Percentiles rank a stretch among this genome's conserved stretches.
Evolutionary conservation across 2,329 filamentous ascomycete species (phyloP).

Genomic region (Colletotrichum lentis): DNA sequence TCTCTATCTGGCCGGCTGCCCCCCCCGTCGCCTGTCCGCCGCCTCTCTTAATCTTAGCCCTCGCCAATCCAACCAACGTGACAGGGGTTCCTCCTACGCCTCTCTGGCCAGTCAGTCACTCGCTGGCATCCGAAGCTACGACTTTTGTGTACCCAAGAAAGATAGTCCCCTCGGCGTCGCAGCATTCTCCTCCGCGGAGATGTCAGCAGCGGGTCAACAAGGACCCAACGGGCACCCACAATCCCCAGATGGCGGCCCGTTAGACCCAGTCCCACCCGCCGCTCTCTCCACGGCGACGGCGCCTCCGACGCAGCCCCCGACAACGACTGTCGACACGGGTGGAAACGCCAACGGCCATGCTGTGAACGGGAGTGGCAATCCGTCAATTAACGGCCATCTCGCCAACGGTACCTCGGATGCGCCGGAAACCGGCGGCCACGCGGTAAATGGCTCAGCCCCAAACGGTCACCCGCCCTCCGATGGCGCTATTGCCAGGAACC

Average conservation of each 20-base stretch:
- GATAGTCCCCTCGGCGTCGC: neutral
- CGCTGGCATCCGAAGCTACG: neutral
- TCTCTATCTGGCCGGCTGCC: neutral
- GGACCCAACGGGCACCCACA: conserved; percentile 32
- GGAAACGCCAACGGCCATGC: neutral
- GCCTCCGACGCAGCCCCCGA: neutral
- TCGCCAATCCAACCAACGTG: conserved; percentile 6
- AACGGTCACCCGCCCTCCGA: conserved; percentile 9
- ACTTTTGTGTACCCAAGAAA: too few species aligned
- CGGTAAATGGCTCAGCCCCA: conserved; percentile 5
- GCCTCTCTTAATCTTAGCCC: neutral
- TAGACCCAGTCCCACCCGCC: neutral
- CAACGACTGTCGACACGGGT: conserved; percentile 3
- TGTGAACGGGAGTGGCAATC: neutral
- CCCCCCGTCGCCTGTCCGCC: neutral
- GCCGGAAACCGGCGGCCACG: conserved; percentile 5
- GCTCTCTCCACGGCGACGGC: conserved; percentile 21
- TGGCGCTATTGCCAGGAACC: neutral
- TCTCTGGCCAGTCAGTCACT: neutral
- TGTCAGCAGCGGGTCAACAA: conserved; percentile 32
- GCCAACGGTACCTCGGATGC: conserved; percentile 14
- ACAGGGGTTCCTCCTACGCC: neutral
- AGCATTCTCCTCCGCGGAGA: neutral
- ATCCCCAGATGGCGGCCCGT: neutral
- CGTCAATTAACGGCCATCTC: conserved; percentile 3